These are phyloP conservation scores for Lichtheimia hyalospora DNA, from an alignment of 371 early-diverging fungal genomes.

Conservation along the genomic window DNA sequence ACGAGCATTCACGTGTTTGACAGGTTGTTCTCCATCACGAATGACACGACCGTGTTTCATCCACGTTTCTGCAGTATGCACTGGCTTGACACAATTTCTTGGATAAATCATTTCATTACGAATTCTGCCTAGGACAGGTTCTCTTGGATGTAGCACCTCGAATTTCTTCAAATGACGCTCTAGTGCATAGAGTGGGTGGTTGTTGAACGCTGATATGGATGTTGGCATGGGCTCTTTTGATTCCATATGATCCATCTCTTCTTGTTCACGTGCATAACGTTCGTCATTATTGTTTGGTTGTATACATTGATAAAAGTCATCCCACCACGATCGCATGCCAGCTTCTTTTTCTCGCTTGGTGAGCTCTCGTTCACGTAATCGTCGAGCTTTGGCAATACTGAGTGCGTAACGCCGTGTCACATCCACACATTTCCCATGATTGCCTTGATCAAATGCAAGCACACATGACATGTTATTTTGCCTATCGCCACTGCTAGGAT, in stretches of 20 bases:
- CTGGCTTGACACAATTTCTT: constrained; percentile 63
- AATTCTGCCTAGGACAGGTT: constrained; percentile 71
- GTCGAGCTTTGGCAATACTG: constrained; percentile 54
- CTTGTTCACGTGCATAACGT: constrained; percentile 51
- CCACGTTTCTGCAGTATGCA: constrained; percentile 70
- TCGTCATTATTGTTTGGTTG: constrained; percentile 24
- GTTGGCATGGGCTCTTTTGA: constrained; percentile 78
- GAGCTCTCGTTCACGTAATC: constrained; percentile 51
- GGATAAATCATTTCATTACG: constrained; percentile 80
- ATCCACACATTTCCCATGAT: constrained; percentile 47
- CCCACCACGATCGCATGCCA: constrained; percentile 39
- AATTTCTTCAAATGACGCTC: constrained; percentile 80
- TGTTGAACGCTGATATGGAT: constrained; percentile 72
- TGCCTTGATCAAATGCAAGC: constrained; percentile 51
- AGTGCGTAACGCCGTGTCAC: constrained; percentile 71
- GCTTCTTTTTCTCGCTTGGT: constrained; percentile 39
- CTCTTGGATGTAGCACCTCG: constrained; percentile 61
- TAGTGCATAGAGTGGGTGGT: constrained; percentile 82
- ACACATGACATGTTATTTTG: constrained; percentile 58
- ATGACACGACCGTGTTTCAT: constrained; percentile 59
- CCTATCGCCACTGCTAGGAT: constrained; percentile 41
- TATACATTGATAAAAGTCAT: constrained; percentile 14
- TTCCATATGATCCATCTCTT: constrained; percentile 43
- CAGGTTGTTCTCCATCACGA: constrained; percentile 54
- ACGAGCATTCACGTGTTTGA: constrained; percentile 68